Conservation (phyloP, 148 eudicot genomes). For the Bassia scoparia region DNA sequence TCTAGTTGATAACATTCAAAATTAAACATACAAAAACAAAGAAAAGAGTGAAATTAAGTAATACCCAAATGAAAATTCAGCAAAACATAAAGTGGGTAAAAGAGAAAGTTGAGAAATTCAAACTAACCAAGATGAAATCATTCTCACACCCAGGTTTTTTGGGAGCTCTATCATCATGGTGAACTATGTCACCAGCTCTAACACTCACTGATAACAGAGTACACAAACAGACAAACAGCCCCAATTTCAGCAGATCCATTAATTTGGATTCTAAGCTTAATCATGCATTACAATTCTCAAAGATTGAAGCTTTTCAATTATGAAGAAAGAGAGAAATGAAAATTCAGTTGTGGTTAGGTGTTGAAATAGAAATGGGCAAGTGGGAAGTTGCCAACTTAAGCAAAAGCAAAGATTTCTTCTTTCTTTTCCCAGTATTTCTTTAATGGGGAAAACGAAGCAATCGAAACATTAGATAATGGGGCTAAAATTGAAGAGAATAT, state of each 20-base stretch:
- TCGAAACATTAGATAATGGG: background rate
- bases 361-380: background rate
- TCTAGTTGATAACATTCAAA: background rate
- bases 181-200: slow-evolving; percentile 73
- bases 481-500: background rate
- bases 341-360: background rate
- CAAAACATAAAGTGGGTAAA: slow-evolving; percentile 29
- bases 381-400: background rate
- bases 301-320: background rate
- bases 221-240: slow-evolving; percentile 31
- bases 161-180: slow-evolving; percentile 63
- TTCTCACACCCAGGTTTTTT: slow-evolving; percentile 87
- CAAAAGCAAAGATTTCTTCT: background rate
- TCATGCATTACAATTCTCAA: slow-evolving; percentile 18
- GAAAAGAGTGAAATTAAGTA: slow-evolving; percentile 11
- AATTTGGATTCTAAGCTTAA: background rate
- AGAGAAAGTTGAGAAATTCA: slow-evolving; percentile 1
- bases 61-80: slow-evolving; percentile 28
- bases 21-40: background rate
- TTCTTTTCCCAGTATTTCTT: background rate
- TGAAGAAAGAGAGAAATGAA: background rate
- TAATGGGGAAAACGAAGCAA: background rate
- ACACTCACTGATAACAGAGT: slow-evolving; percentile 31
- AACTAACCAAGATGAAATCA: slow-evolving; percentile 66
- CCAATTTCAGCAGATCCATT: slow-evolving; percentile 39